Conservation (phyloP, 345 rosid genomes). For the Linum trigynum region DNA sequence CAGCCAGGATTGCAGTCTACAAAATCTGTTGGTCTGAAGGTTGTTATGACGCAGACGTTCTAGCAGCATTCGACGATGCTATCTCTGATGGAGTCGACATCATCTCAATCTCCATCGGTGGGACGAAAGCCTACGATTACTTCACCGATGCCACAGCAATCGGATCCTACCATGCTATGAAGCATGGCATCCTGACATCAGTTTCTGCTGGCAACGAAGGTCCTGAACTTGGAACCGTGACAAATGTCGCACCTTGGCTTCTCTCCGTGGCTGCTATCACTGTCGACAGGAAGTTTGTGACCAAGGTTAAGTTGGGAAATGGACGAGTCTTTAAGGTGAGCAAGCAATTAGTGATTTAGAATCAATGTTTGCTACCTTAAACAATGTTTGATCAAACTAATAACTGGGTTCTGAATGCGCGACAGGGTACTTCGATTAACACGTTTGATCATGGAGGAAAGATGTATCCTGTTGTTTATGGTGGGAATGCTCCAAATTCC, state of each 20-base stretch:
- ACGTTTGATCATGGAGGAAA: neutral
- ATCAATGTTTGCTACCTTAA: too few species aligned
- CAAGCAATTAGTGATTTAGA: neutral
- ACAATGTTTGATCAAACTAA: too few species aligned
- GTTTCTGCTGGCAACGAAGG: neutral
- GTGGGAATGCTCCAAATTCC: neutral
- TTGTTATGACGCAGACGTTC: conserved; percentile 1
- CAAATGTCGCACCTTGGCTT: conserved; percentile 1
- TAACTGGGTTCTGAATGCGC: too few species aligned
- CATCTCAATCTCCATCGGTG: conserved; percentile 1
- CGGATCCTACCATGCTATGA: conserved; percentile 8
- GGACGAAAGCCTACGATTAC: neutral
- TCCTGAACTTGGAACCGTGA: neutral
- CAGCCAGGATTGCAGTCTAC: conserved; percentile 8
- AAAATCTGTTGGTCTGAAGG: conserved; percentile 4
- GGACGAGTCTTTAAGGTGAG: neutral
- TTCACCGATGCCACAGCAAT: neutral
- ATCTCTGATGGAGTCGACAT: conserved; percentile 7
- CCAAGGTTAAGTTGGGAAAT: neutral
- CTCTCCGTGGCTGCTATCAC: conserved; percentile 6
- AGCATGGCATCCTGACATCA: conserved; percentile 3
- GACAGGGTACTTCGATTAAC: neutral
- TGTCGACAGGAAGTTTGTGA: neutral
- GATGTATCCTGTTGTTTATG: conserved; percentile 3
- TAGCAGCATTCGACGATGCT: conserved; percentile 6